These are phyloP conservation scores for Phalaenopsis equestris DNA, from an alignment of 106 monocot genomes.

Conservation along the genomic window DNA sequence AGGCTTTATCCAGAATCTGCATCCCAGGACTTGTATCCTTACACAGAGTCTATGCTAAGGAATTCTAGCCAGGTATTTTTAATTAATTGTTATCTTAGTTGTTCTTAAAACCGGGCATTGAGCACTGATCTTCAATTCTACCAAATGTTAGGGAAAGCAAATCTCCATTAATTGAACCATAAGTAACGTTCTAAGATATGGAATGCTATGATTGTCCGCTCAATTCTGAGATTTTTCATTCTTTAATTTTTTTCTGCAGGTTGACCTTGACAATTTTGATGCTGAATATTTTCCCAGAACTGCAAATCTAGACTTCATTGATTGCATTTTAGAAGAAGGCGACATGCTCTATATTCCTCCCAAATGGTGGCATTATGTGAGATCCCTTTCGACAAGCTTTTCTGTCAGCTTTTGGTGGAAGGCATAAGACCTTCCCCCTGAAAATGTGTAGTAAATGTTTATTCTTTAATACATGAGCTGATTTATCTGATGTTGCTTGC, in stretches of 20 bases:
- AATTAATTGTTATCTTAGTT: not conserved
- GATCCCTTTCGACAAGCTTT: slow-evolving; percentile 66
- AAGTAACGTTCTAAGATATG: not conserved
- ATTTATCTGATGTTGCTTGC: too few species aligned
- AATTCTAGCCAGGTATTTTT: slow-evolving; percentile 83
- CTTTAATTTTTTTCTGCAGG: slow-evolving; percentile 25
- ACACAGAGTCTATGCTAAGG: slow-evolving; percentile 67
- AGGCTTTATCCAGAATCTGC: slow-evolving; percentile 74
- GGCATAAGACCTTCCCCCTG: slow-evolving; percentile 3
- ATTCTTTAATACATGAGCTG: too few species aligned
- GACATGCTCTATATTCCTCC: slow-evolving; percentile 78
- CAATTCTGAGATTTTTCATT: too few species aligned
- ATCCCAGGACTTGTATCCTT: slow-evolving; percentile 70
- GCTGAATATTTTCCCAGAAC: slow-evolving; percentile 50
- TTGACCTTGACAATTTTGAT: slow-evolving; percentile 75
- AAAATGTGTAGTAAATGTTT: not conserved
- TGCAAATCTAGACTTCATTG: slow-evolving; percentile 52
- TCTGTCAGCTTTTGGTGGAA: slow-evolving; percentile 98
- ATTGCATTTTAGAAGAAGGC: slow-evolving; percentile 68
- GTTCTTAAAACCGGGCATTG: not conserved
- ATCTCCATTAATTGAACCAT: not conserved
- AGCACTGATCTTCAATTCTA: not conserved
- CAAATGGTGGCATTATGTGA: slow-evolving; percentile 87
- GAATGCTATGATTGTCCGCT: not conserved
- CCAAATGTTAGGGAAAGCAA: not conserved